Evolutionary conservation across 2,329 filamentous ascomycete genomes (phyloP).

Genomic region (Raffaelea ambrosiae): DNA sequence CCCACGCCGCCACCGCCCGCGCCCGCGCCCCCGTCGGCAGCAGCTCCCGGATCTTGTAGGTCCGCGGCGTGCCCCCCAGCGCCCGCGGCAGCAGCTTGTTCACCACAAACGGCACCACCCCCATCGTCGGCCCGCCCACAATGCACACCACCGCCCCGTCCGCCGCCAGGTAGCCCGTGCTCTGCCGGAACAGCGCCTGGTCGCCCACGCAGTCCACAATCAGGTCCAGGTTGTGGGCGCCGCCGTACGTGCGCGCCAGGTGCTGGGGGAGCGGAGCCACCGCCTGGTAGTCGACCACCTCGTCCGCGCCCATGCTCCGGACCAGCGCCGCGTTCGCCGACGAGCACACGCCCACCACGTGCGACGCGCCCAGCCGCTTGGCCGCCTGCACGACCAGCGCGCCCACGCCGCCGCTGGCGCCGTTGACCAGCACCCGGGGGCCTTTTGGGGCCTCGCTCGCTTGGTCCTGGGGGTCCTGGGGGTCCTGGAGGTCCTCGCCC

Average conservation of each 20-base stretch:
- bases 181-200: slow-evolving; percentile 34
- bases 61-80: slow-evolving; percentile 22
- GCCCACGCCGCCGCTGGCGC: slow-evolving; percentile 43
- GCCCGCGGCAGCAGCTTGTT: slow-evolving; percentile 22
- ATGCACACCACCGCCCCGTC: slow-evolving; percentile 26
- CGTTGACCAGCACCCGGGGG: slow-evolving; percentile 38
- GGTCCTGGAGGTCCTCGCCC: slow-evolving; percentile 4
- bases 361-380: slow-evolving; percentile 27
- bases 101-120: slow-evolving; percentile 19
- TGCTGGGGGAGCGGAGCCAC: slow-evolving; percentile 21
- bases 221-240: slow-evolving; percentile 26
- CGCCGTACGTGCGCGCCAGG: slow-evolving; percentile 22
- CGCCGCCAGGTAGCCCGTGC: slow-evolving; percentile 28
- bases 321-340: slow-evolving; percentile 36
- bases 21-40: slow-evolving; percentile 18
- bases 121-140: slow-evolving; percentile 22
- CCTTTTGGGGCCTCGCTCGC: slow-evolving; percentile 11
- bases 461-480: too few species aligned
- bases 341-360: slow-evolving; percentile 40
- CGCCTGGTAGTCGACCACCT: slow-evolving; percentile 33
- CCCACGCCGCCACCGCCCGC: slow-evolving; percentile 17
- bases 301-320: slow-evolving; percentile 35
- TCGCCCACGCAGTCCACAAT: slow-evolving; percentile 42
- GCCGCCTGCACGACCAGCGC: slow-evolving; percentile 36
- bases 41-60: slow-evolving; percentile 21